These are phyloP conservation scores for Teunomyces stri DNA, from an alignment of 805 yeast genomes.

Conservation along the genomic window DNA sequence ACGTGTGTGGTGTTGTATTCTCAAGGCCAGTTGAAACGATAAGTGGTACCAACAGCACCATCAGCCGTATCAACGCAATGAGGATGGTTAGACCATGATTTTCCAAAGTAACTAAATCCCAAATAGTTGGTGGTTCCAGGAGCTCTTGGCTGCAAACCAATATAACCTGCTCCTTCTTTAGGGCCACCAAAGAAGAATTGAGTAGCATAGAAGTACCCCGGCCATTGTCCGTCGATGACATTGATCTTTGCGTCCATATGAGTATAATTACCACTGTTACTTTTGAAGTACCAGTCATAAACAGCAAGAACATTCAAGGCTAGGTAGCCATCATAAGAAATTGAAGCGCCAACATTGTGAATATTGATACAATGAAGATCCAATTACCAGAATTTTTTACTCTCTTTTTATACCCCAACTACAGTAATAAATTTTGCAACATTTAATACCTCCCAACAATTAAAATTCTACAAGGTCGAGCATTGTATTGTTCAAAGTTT, in stretches of 20 bases:
- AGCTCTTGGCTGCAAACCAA: slow-evolving; percentile 5
- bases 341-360: no score
- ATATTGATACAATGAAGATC: no score
- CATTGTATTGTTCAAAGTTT: no score
- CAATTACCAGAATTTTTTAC: no score
- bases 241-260: not conserved
- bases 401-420: no score
- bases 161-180: not conserved
- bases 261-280: not conserved
- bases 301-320: no score
- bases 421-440: no score
- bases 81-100: slow-evolving; percentile 1
- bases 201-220: not conserved
- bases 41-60: slow-evolving; percentile 5
- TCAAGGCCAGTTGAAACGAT: slow-evolving; percentile 5
- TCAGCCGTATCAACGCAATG: slow-evolving; percentile 9
- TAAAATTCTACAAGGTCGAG: no score
- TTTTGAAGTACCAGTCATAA: no score
- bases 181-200: not conserved
- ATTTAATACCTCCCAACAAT: no score
- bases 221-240: not conserved
- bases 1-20: slow-evolving; percentile 3
- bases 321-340: no score
- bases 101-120: slow-evolving; percentile 8
- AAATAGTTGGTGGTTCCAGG: not conserved